Base-by-base conservation (phyloP, 208 protist species). In the Trypanosoma brucei region DNA sequence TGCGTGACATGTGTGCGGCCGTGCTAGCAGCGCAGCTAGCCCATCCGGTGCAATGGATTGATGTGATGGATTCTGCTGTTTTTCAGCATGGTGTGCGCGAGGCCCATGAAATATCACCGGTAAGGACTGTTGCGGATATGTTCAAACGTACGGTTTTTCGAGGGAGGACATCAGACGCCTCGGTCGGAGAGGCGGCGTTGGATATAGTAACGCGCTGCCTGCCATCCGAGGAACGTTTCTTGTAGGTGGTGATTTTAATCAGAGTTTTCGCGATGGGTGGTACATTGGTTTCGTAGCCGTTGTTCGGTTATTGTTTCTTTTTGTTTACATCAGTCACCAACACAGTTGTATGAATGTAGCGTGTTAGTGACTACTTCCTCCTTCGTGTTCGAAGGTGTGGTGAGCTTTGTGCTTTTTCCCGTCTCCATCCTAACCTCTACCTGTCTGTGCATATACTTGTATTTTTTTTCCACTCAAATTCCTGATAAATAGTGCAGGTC, bases 21-120 rank as follows among this genome's bases (percentile, higher is more conserved):
- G 72, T 93, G 1, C 69, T 96, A 9, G 83, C 90, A 2, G 83
- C 81, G 1, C 90, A 96, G 52, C 45, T 92, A 50, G 68, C 86
- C 0, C 83, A 93, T 62, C 74, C 86, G 8, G 90, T 96, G 44
- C 70, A 85, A 70, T 96, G 90, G 90, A 86, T 82, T 39, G 78
- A 83, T 38, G 4, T 75, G 8, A 96, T 96, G 90, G 76, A 91
- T 33, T 54, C 72, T 36, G 72, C 92, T 9, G 79, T 96, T 0
- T 37, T 83, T 13, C 22, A 65, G 11, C 53, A 71, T 14, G 62
- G 67, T 7, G 78, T 79, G 49, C 48, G 48, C 7, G 56, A 72
- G 0, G 72, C 92, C 30, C 70, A 81, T 46, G 86, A 96, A 50
- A 72, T 90, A 44, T 65, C 90, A 31, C 90, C 86, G 0, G 48